These are phyloP conservation scores for Zygosaccharomyces bailii DNA, from an alignment of 805 yeast species.

Conservation along the genomic window DNA sequence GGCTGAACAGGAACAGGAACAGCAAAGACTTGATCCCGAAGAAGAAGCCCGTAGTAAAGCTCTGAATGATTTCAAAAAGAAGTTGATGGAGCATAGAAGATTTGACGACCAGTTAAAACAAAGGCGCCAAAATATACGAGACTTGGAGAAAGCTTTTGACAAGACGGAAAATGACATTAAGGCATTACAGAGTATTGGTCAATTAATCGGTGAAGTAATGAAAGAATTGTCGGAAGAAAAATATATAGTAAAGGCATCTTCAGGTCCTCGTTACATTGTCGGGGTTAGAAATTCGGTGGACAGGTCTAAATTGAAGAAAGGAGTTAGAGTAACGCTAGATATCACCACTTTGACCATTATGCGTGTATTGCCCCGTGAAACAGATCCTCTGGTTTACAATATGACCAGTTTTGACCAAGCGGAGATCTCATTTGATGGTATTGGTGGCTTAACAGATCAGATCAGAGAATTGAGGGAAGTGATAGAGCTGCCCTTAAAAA, in stretches of 20 bases:
- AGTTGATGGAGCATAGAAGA: conserved; percentile 86
- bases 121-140: conserved; percentile 77
- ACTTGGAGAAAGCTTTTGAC: conserved; percentile 74
- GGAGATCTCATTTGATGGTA: conserved; percentile 87
- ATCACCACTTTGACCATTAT: conserved; percentile 97
- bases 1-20: conserved; percentile 29
- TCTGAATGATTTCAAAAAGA: conserved; percentile 71
- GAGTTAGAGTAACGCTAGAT: conserved; percentile 93
- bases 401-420: conserved; percentile 99
- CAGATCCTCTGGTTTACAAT: conserved; percentile 95
- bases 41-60: conserved; percentile 61
- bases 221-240: conserved; percentile 93
- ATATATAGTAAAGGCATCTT: conserved; percentile 91
- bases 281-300: conserved; percentile 94
- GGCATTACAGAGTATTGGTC: conserved; percentile 96
- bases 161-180: conserved; percentile 96
- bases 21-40: conserved; percentile 55
- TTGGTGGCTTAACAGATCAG: conserved; percentile 95
- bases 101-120: conserved; percentile 91
- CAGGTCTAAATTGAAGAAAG: conserved; percentile 78
- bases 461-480: conserved; percentile 96
- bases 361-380: conserved; percentile 96
- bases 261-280: conserved; percentile 96
- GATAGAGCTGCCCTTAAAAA: conserved; percentile 92
- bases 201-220: conserved; percentile 93